Percentiles rank a stretch among this genome's conserved stretches.
phyloP scores from a whole-genome alignment of 1,139 yeast genomes.

The Pichia kudriavzevii region DNA sequence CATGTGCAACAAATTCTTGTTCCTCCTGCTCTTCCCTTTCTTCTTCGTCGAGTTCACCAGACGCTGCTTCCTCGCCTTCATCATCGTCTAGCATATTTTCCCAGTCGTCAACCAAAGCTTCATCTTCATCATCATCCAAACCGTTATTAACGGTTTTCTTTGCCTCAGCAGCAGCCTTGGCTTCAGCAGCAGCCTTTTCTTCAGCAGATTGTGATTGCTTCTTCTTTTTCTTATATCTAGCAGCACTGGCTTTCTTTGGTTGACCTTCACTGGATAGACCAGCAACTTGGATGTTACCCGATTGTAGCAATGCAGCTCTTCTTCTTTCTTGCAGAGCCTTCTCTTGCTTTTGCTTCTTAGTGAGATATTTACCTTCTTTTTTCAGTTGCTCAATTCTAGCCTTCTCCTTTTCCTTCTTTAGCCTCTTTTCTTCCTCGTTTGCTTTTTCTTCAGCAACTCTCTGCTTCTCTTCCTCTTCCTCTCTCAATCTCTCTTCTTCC shows the following conservation, averaged over 20 bases:
- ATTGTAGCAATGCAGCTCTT: conserved; percentile 73
- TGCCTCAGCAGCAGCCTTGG: conserved; percentile 3
- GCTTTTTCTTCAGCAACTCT: conserved; percentile 47
- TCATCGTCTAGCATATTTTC: conserved; percentile 53
- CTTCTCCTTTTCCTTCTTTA: conserved; percentile 77
- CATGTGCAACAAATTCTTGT: conserved; percentile 23
- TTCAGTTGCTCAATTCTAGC: conserved; percentile 71
- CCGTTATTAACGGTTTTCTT: conserved; percentile 16
- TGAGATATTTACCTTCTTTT: conserved; percentile 85
- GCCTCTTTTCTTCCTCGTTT: conserved; percentile 63
- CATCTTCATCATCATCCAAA: conserved; percentile 37
- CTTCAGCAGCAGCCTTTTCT: conserved; percentile 1
- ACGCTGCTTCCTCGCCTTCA: conserved; percentile 35
- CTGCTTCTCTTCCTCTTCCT: conserved; percentile 53
- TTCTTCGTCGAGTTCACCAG: conserved; percentile 24
- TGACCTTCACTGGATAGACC: conserved; percentile 42
- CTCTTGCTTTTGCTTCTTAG: conserved; percentile 94
- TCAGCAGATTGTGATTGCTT: conserved; percentile 26
- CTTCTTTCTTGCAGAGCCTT: conserved; percentile 81
- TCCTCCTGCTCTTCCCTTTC: conserved; percentile 23
- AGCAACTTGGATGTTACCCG: conserved; percentile 68
- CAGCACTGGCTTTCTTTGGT: conserved; percentile 51
- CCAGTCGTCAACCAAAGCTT: conserved; percentile 57
- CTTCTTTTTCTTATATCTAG: conserved; percentile 71
- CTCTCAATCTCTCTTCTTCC: conserved; percentile 50